Conservation (phyloP, 148 eudicot species). For the Cornus suecica region DNA sequence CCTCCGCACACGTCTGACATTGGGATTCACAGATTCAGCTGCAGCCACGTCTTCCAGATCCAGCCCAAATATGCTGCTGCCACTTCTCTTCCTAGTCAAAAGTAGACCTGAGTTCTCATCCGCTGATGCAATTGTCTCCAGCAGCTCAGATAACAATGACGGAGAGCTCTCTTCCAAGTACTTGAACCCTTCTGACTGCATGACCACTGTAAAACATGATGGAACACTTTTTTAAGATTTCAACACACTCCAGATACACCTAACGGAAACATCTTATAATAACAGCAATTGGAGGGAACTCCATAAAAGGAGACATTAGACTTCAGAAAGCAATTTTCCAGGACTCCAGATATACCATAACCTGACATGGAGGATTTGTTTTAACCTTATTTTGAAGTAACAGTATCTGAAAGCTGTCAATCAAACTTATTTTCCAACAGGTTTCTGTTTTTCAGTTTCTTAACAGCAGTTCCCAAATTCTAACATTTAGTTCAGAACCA, state of each 20-base stretch:
- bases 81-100: conserved; percentile 60
- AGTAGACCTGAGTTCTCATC: conserved; percentile 42
- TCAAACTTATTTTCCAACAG: too few relatives aligned
- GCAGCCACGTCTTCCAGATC: conserved; percentile 54
- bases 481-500: too few relatives aligned
- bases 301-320: not conserved
- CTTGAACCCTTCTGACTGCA: conserved; percentile 77
- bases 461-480: too few relatives aligned
- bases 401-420: too few relatives aligned
- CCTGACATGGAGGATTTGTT: too few relatives aligned
- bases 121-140: conserved; percentile 25
- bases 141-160: conserved; percentile 19
- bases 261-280: not conserved
- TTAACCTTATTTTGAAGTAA: too few relatives aligned
- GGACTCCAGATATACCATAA: too few relatives aligned
- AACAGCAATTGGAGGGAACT: not conserved
- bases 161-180: conserved; percentile 53
- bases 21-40: conserved; percentile 43
- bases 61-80: conserved; percentile 73
- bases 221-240: not conserved
- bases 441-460: too few relatives aligned
- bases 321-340: too few relatives aligned
- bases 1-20: conserved; percentile 48
- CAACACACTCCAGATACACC: not conserved
- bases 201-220: conserved; percentile 51